These are phyloP conservation scores for Capsicum chinense DNA, from an alignment of 257 asterid genomes.

Conservation along the genomic window DNA sequence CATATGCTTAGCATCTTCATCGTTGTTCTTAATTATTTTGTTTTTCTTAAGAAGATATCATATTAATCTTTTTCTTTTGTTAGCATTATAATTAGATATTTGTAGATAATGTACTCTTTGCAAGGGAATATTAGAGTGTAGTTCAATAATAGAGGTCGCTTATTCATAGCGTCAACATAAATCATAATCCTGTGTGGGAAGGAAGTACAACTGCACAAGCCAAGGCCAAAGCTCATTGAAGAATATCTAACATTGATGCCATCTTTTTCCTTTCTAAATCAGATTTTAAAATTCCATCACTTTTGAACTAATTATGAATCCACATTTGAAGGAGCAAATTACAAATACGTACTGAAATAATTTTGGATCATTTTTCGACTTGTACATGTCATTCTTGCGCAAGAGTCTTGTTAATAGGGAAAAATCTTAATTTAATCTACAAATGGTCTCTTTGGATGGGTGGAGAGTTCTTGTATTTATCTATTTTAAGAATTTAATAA, in stretches of 20 bases:
- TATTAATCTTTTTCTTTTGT: background rate
- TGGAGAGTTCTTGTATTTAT: background rate
- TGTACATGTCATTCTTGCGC: background rate
- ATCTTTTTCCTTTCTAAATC: background rate
- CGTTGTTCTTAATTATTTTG: background rate
- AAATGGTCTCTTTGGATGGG: background rate
- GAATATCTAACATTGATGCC: background rate
- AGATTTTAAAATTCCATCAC: background rate
- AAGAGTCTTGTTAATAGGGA: background rate
- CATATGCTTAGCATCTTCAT: background rate
- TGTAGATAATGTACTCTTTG: background rate
- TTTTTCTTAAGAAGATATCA: background rate
- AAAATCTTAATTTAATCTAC: background rate
- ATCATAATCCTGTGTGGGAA: background rate
- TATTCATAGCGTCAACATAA: background rate
- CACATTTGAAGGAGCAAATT: background rate
- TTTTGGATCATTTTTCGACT: background rate
- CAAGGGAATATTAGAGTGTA: background rate
- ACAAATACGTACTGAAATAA: background rate
- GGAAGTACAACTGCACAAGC: background rate
- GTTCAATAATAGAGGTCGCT: slow-evolving; percentile 18
- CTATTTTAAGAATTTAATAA: background rate
- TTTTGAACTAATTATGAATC: background rate
- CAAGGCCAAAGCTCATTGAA: background rate
- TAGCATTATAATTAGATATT: background rate